Percentiles rank a stretch among this genome's conserved stretches.
Conservation (phyloP, 768 basidiomycete species). For the Tephrocybe sp. region DNA sequence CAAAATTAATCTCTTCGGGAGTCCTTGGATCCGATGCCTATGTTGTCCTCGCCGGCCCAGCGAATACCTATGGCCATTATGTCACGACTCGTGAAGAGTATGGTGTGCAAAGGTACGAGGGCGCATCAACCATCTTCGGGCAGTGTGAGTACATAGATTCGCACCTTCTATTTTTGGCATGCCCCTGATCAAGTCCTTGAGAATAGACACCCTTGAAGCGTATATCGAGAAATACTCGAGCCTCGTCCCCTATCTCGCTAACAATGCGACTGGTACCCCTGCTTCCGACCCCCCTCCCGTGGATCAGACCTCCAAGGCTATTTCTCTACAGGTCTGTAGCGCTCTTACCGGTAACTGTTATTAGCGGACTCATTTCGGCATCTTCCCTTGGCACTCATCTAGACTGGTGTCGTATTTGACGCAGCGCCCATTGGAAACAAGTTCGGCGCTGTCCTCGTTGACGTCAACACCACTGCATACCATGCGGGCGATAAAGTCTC, state of each 20-base stretch:
- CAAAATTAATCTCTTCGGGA: slow-evolving; percentile 59
- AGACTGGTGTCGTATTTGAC: slow-evolving; percentile 68
- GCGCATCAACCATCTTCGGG: slow-evolving; percentile 78
- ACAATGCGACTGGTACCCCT: slow-evolving; percentile 45
- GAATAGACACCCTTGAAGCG: slow-evolving; percentile 69
- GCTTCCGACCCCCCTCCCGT: slow-evolving; percentile 64
- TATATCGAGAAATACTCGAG: slow-evolving; percentile 76
- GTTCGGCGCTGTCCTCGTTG: slow-evolving; percentile 62
- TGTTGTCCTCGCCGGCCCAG: slow-evolving; percentile 80
- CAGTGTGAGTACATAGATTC: slow-evolving; percentile 47
- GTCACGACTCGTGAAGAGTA: slow-evolving; percentile 75
- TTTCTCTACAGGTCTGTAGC: slow-evolving; percentile 58
- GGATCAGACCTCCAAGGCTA: slow-evolving; percentile 63
- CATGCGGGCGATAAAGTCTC: slow-evolving; percentile 55
- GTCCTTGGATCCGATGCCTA: slow-evolving; percentile 68
- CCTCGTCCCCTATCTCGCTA: slow-evolving; percentile 62
- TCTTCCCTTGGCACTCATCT: slow-evolving; percentile 7
- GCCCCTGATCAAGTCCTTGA: slow-evolving; percentile 1
- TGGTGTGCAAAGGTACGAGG: slow-evolving; percentile 75
- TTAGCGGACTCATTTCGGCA: background rate
- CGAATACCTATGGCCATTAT: slow-evolving; percentile 79
- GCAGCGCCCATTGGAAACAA: slow-evolving; percentile 50
- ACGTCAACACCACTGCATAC: slow-evolving; percentile 55
- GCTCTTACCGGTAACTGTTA: background rate
- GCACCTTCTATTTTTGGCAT: slow-evolving; percentile 3